Conservation (phyloP, 192 early-diverging fungal species). For the Jimgerdemannia lactiflua region DNA sequence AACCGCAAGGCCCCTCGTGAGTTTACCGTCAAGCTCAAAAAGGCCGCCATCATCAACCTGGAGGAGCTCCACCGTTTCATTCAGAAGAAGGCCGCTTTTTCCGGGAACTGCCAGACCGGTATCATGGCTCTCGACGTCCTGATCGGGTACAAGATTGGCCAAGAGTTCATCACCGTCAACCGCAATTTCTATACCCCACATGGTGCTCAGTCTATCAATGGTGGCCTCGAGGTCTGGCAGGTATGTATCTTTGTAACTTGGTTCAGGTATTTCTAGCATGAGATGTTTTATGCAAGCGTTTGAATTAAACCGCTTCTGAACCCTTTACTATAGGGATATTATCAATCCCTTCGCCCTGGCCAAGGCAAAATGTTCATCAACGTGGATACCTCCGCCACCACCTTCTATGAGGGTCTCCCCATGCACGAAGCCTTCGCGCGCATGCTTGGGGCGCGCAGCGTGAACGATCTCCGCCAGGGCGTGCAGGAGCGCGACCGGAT, state of each 20-base stretch:
- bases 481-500: conserved; percentile 44
- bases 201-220: conserved; percentile 41
- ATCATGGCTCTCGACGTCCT: conserved; percentile 78
- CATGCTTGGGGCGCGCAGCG: conserved; percentile 51
- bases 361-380: conserved; percentile 71
- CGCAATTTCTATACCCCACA: conserved; percentile 91
- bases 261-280: too few relatives aligned
- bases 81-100: conserved; percentile 35
- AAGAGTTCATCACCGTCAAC: conserved; percentile 72
- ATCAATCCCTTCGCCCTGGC: conserved; percentile 81
- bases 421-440: conserved; percentile 69
- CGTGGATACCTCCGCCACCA: conserved; percentile 66
- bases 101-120: conserved; percentile 44
- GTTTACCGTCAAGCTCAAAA: conserved; percentile 66
- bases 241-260: too few relatives aligned
- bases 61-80: conserved; percentile 53
- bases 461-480: conserved; percentile 50
- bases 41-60: conserved; percentile 66
- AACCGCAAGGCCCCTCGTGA: conserved; percentile 41
- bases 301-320: too few relatives aligned
- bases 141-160: conserved; percentile 81
- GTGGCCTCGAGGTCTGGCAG: conserved; percentile 90
- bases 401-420: conserved; percentile 63
- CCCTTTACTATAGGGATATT: conserved; percentile 57
- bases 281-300: too few relatives aligned